A percentile compares a stretch with the other conserved stretches of the same genome.
These are phyloP conservation scores for Zopfochytrium polystomum DNA, from an alignment of 371 early-diverging fungal species.

Conservation along the genomic window DNA sequence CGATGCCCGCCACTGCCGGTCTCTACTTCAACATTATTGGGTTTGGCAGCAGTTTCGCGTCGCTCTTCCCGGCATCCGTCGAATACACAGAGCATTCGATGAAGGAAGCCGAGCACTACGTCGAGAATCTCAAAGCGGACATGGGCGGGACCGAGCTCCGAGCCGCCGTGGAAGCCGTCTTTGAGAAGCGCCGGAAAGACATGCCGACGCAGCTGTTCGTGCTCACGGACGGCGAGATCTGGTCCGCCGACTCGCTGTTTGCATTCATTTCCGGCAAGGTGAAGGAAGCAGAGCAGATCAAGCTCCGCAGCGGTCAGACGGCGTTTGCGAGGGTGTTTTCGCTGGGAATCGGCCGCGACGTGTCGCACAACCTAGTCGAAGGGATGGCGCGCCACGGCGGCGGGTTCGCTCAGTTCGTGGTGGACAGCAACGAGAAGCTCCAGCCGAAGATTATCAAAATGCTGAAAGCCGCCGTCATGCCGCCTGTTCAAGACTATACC, in stretches of 20 bases:
- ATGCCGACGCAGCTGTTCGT: conserved; percentile 46
- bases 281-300: background rate
- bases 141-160: conserved; percentile 49
- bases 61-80: conserved; percentile 38
- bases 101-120: conserved; percentile 31
- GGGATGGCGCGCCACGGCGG: conserved; percentile 45
- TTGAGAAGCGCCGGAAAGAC: conserved; percentile 28
- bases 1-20: conserved; percentile 35
- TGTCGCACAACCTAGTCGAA: conserved; percentile 49
- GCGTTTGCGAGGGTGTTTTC: conserved; percentile 41
- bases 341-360: conserved; percentile 47
- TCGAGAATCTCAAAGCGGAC: conserved; percentile 36
- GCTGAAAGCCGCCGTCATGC: conserved; percentile 47
- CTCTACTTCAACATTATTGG: conserved; percentile 50
- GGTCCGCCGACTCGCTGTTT: conserved; percentile 33
- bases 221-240: conserved; percentile 51
- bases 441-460: conserved; percentile 48
- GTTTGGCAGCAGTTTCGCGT: conserved; percentile 35
- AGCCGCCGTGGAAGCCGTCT: conserved; percentile 31
- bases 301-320: background rate
- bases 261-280: conserved; percentile 20
- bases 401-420: conserved; percentile 48
- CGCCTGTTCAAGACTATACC: conserved; percentile 44
- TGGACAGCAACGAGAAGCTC: conserved; percentile 40
- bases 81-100: conserved; percentile 38